Percentiles rank a stretch among this genome's conserved stretches.
Conservation (phyloP, 768 basidiomycete species). For the Agaricus subrufescens region DNA sequence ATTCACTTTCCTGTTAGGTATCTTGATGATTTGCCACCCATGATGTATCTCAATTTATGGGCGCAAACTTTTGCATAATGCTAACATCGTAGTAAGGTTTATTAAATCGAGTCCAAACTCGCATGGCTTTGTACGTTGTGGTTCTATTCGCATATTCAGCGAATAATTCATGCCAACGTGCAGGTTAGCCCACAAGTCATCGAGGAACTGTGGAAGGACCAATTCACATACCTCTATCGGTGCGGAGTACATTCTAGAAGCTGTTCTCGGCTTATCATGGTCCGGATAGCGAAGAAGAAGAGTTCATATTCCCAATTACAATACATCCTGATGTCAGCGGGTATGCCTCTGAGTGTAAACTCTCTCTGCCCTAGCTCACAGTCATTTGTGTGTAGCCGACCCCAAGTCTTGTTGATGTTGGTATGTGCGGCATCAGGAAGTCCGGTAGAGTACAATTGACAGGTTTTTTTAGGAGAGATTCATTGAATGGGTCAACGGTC, state of each 20-base stretch:
- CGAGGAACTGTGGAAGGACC: conserved; percentile 74
- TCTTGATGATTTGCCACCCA: conserved; percentile 70
- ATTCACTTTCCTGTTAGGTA: conserved; percentile 33
- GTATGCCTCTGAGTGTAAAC: conserved; percentile 24
- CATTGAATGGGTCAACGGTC: conserved; percentile 71
- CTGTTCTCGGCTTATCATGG: conserved; percentile 4
- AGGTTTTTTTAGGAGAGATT: conserved; percentile 48
- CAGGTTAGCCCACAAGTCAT: conserved; percentile 63
- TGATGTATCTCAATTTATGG: conserved; percentile 43
- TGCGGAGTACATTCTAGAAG: conserved; percentile 15
- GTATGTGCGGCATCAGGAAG: conserved; percentile 23
- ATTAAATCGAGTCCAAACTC: conserved; percentile 64
- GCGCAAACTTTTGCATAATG: background rate
- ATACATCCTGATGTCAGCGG: conserved; percentile 79
- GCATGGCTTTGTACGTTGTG: conserved; percentile 56
- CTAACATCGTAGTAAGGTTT: conserved; percentile 41
- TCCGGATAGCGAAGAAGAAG: conserved; percentile 46
- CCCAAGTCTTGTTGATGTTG: conserved; percentile 73
- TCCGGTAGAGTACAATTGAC: background rate
- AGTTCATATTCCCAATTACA: conserved; percentile 71
- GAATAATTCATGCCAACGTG: background rate
- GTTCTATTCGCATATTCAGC: background rate
- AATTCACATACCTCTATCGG: conserved; percentile 65
- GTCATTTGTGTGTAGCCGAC: conserved; percentile 33
- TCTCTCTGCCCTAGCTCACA: background rate